phyloP scores from a whole-genome alignment of 2,329 filamentous ascomycete genomes.

The Xylariaceae sp. region DNA sequence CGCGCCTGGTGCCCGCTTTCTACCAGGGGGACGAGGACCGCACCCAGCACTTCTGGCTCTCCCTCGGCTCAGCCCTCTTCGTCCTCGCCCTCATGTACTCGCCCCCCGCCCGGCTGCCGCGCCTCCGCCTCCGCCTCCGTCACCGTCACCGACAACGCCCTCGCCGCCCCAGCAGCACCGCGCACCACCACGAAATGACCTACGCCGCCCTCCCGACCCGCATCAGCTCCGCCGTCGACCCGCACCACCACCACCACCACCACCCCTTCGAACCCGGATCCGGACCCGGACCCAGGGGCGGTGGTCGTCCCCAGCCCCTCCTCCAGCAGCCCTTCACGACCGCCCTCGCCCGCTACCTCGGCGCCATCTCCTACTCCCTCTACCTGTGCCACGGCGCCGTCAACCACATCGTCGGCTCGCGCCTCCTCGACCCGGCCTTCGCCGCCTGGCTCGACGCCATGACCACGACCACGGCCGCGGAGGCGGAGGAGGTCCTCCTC shows the following conservation, averaged over 20 bases:
- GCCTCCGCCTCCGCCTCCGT: no score
- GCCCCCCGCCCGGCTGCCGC: conserved; percentile 1
- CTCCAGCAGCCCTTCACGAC: conserved; percentile 21
- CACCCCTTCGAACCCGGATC: neutral
- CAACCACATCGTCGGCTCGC: conserved; percentile 49
- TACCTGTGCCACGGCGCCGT: conserved; percentile 59
- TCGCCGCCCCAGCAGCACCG: neutral
- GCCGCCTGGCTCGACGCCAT: conserved; percentile 7
- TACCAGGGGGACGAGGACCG: conserved; percentile 1
- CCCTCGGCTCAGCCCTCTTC: conserved; percentile 9
- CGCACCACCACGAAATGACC: neutral
- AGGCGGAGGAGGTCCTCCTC: no score
- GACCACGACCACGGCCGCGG: neutral
- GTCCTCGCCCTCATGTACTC: conserved; percentile 17
- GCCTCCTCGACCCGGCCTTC: conserved; percentile 45
- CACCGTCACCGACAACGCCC: no score
- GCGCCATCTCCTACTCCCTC: conserved; percentile 55
- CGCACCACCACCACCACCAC: neutral
- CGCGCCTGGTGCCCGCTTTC: neutral
- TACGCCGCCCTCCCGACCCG: neutral
- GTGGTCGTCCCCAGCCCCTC: conserved; percentile 3
- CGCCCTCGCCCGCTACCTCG: conserved; percentile 50
- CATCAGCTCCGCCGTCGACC: neutral
- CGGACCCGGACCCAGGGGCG: no score
- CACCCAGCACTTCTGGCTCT: conserved; percentile 5